Evolutionary conservation across 495 filamentous ascomycete species (phyloP).

Genomic region (Apodospora peruviana): DNA sequence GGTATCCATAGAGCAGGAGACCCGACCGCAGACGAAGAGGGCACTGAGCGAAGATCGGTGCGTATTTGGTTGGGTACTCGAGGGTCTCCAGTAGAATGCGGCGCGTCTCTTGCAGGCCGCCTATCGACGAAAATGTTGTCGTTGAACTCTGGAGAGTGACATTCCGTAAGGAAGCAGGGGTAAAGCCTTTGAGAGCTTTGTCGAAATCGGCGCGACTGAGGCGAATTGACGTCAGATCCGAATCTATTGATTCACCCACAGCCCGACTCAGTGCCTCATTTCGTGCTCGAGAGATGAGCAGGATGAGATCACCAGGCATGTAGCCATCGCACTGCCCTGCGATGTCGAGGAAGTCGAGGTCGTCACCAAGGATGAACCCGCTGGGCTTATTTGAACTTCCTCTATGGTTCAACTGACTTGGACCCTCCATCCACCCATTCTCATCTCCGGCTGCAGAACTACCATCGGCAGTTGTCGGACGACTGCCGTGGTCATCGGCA

Average conservation of each 20-base stretch:
- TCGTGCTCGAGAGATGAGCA: slow-evolving; percentile 80
- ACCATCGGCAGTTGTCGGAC: slow-evolving; percentile 48
- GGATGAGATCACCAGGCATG: slow-evolving; percentile 88
- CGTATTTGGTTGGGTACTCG: slow-evolving; percentile 96
- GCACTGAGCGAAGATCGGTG: slow-evolving; percentile 93
- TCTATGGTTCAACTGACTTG: slow-evolving; percentile 18
- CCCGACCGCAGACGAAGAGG: slow-evolving; percentile 89
- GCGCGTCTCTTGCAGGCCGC: slow-evolving; percentile 78
- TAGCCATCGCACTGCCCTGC: slow-evolving; percentile 93
- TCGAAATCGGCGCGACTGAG: slow-evolving; percentile 73
- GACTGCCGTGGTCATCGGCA: slow-evolving; percentile 38
- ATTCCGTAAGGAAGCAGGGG: slow-evolving; percentile 86
- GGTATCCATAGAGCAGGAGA: slow-evolving; percentile 87
- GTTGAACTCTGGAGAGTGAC: slow-evolving; percentile 87
- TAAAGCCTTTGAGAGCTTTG: slow-evolving; percentile 81
- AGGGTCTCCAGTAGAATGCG: slow-evolving; percentile 86
- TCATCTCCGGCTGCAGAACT: slow-evolving; percentile 41
- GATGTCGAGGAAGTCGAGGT: slow-evolving; percentile 88
- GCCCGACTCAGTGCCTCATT: slow-evolving; percentile 86
- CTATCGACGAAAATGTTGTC: slow-evolving; percentile 84
- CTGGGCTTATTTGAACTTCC: slow-evolving; percentile 33
- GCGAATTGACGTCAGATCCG: slow-evolving; percentile 37
- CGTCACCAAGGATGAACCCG: slow-evolving; percentile 60
- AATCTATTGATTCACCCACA: slow-evolving; percentile 36
- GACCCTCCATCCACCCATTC: slow-evolving; percentile 68